phyloP scores from a whole-genome alignment of 192 early-diverging fungal genomes.

The Diversispora eburnea region DNA sequence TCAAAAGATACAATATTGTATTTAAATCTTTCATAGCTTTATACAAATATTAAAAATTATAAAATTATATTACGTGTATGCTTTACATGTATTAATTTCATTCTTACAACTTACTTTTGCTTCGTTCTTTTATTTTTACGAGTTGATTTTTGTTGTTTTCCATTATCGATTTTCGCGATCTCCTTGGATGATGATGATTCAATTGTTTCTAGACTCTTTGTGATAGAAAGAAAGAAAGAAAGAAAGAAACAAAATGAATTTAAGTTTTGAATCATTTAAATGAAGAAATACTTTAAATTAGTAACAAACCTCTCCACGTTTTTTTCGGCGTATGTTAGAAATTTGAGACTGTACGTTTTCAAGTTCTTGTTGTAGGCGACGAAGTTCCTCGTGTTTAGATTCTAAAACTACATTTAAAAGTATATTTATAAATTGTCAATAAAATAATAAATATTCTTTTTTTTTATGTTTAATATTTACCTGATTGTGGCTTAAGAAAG shows the following conservation, averaged over 20 bases:
- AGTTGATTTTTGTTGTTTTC: not conserved
- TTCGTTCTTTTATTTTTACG: constrained; percentile 1
- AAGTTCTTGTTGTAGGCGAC: constrained; percentile 55
- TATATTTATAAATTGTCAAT: not conserved
- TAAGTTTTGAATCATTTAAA: not conserved
- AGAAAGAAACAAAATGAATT: not conserved
- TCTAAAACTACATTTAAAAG: constrained; percentile 48
- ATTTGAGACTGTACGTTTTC: constrained; percentile 58
- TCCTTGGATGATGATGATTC: not conserved
- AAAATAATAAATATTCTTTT: no score
- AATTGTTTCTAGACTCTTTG: constrained; percentile 1
- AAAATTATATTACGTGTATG: not conserved
- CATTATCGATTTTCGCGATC: not conserved
- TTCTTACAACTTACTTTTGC: not conserved
- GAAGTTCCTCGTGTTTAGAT: constrained; percentile 59
- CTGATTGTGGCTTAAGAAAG: constrained; percentile 18
- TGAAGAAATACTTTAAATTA: no score
- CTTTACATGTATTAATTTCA: not conserved
- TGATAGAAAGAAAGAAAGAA: not conserved
- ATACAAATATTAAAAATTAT: not conserved
- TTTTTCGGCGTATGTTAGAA: constrained; percentile 40
- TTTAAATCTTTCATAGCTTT: no score
- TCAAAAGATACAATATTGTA: no score
- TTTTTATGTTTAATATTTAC: not conserved
- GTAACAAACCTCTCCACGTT: constrained; percentile 24